Conservation (phyloP, 2,329 filamentous ascomycete genomes). For the Didymella lethalis region DNA sequence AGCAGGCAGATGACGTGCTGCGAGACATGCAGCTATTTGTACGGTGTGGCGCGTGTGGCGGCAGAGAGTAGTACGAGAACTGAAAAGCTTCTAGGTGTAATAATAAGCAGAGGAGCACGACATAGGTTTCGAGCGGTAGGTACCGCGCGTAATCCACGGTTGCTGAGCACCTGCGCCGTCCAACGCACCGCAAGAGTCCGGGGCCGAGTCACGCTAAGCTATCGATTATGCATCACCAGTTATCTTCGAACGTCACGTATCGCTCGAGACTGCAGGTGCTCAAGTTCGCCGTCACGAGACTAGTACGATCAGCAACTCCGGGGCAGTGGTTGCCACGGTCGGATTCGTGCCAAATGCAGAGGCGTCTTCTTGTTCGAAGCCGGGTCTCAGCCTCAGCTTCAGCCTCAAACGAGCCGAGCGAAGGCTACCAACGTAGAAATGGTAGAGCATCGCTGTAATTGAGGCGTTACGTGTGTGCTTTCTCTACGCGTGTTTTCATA, state of each 20-base stretch:
- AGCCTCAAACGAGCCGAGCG: background rate
- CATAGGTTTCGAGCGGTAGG: constrained; percentile 3
- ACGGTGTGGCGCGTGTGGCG: constrained; percentile 19
- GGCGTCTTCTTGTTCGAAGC: background rate
- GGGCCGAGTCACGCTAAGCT: constrained; percentile 19
- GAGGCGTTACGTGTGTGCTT: background rate
- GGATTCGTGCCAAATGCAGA: background rate
- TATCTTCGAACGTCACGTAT: constrained; percentile 18
- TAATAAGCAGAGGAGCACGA: constrained; percentile 17
- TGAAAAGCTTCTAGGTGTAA: constrained; percentile 4
- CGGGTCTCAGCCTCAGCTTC: background rate
- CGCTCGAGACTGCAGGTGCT: background rate
- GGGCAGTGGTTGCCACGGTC: background rate
- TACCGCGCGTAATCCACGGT: constrained; percentile 6
- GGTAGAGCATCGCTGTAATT: background rate
- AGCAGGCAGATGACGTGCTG: constrained; percentile 43
- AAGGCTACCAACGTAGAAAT: background rate
- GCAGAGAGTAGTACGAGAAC: constrained; percentile 2
- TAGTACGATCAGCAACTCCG: background rate
- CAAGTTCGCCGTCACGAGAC: constrained; percentile 12
- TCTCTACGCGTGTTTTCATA: background rate
- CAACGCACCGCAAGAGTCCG: constrained; percentile 7
- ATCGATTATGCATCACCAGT: constrained; percentile 30
- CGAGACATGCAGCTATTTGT: constrained; percentile 37
- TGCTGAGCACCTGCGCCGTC: constrained; percentile 13